Evolutionary conservation across 768 basidiomycete species (phyloP), one percentile per base, ranked within the genome.

Genomic region (Coprinopsis strossmayeri): DNA sequence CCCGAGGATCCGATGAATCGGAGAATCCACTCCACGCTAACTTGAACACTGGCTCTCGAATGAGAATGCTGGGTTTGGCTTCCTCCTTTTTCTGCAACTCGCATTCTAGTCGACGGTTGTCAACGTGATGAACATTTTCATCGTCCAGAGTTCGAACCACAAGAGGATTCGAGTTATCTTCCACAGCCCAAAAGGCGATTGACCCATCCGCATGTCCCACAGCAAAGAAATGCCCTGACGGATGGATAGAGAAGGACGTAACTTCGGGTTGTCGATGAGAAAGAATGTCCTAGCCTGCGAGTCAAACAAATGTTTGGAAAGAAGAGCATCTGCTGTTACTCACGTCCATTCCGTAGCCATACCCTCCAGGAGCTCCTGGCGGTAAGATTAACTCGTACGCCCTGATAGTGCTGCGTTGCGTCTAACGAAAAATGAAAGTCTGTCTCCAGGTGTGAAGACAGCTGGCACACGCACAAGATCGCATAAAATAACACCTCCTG

Each of bases 201-300:
- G 79, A 82, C 5, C 92, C 91, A 61, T 95, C 92, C 15, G 79
- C 71, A 59, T 93, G 77, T 0, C 92, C 91, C 11, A 80, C 83
- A 18, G 78, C 87, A 51, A 95, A 84, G 51, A 90, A 72, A 51
- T 90, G 82, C 0, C 70, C 85, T 28, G 83, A 69, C 3, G 90
- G 88, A 60, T 92, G 82, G 53, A 91, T 70, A 2, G 84, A 71
- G 3, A 92, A 53, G 24, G 79, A 77, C 0, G 85, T 90, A 5
- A 87, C 85, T n/a, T 72, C 67, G 1, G 83, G 79, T 34, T 77
- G 71, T 0, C 91, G 77, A 61, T 84, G 84, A 0, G 70, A 78
- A 40, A 91, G 72, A n/a, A 91, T 69, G 45, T 80, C 76, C 81
- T 88, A 48, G 46, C 44, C 25, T 25, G 46, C 25, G 37, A 21